Conservation (phyloP, 1,284 basidiomycete genomes). For the Cryptococcus sp. region DNA sequence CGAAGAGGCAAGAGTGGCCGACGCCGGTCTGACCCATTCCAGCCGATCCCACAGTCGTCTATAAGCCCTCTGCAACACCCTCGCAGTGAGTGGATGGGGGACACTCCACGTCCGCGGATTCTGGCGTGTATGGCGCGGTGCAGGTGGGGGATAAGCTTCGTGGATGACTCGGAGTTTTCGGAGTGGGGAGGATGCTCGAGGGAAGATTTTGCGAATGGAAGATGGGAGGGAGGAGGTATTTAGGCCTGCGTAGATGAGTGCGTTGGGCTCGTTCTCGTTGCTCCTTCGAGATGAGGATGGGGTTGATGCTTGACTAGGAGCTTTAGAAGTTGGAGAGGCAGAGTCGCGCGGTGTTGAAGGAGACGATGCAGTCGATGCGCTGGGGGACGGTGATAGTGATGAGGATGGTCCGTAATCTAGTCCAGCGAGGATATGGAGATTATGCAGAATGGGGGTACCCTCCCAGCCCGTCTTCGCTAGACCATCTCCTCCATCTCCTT, state of each 20-base stretch:
- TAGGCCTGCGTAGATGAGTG: background rate
- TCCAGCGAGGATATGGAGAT: conserved; percentile 30
- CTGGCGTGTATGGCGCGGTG: conserved; percentile 24
- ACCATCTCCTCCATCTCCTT: background rate
- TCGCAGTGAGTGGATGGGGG: conserved; percentile 21
- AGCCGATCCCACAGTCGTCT: conserved; percentile 32
- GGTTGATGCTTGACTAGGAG: background rate
- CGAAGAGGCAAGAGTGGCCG: background rate
- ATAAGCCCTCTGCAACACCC: conserved; percentile 34
- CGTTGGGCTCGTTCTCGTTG: background rate
- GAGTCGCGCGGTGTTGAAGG: no score
- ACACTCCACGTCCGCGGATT: conserved; percentile 37
- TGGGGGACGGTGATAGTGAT: background rate
- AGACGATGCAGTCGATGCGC: background rate
- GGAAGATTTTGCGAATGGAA: conserved; percentile 24
- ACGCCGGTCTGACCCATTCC: conserved; percentile 26
- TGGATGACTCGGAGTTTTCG: conserved; percentile 5
- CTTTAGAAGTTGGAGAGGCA: no score
- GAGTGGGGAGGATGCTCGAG: conserved; percentile 2
- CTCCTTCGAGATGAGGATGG: conserved; percentile 1
- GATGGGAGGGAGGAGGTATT: conserved; percentile 11
- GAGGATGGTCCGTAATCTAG: conserved; percentile 1
- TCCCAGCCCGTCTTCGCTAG: conserved; percentile 20
- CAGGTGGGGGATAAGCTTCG: conserved; percentile 24
- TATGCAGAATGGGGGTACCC: conserved; percentile 14